Evolutionary conservation across 169 alveolate genomes (phyloP).

Genomic region (Babesia sp.): DNA sequence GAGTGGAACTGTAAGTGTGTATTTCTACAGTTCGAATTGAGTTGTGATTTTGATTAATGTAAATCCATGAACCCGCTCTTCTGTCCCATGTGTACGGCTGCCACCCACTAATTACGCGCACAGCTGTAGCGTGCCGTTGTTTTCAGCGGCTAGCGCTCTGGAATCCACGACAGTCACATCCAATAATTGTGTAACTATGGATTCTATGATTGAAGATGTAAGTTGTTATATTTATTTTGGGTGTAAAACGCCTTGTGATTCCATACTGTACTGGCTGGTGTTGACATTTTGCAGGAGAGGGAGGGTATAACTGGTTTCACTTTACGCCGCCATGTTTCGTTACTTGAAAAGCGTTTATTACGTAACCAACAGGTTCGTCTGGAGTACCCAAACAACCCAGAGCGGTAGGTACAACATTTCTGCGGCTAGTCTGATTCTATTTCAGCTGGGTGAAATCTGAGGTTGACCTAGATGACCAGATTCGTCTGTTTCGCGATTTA

Average conservation of each 20-base stretch:
- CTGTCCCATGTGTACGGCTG: conserved; percentile 16
- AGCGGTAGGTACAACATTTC: conserved; percentile 22
- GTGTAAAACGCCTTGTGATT: neutral
- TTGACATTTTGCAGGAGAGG: conserved; percentile 13
- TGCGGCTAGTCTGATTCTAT: neutral
- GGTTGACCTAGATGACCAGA: conserved; percentile 78
- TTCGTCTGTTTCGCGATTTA: conserved; percentile 54
- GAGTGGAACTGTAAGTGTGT: too few species aligned
- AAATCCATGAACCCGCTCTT: neutral
- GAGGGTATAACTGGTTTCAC: conserved; percentile 27
- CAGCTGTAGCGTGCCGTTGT: neutral
- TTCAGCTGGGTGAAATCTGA: conserved; percentile 73
- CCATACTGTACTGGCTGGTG: neutral
- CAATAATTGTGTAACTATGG: neutral
- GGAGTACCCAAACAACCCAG: conserved; percentile 58
- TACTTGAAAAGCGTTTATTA: conserved; percentile 30
- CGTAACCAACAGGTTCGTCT: conserved; percentile 52
- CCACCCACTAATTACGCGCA: conserved; percentile 36
- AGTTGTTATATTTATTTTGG: neutral
- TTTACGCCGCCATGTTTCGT: conserved; percentile 21
- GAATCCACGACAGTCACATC: neutral
- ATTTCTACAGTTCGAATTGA: too few species aligned
- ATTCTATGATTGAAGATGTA: conserved; percentile 11
- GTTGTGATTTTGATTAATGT: neutral
- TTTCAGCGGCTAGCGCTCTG: neutral